Evolutionary conservation across 2,329 filamentous ascomycete genomes (phyloP).

Genomic region (Trichoderma guizhouense): DNA sequence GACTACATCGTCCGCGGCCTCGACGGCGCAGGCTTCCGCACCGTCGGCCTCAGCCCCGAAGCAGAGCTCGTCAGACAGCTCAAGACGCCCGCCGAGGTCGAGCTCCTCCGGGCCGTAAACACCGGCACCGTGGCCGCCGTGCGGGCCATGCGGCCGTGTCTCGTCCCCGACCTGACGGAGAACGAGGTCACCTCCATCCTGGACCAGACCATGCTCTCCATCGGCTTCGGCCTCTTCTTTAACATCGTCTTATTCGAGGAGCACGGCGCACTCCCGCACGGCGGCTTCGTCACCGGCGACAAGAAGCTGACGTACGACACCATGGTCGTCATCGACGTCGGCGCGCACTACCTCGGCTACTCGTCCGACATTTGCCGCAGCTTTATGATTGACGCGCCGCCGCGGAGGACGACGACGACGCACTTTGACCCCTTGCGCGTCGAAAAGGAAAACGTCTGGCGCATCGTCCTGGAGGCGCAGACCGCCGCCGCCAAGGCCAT

Average conservation of each 20-base stretch:
- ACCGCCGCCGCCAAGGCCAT: constrained; percentile 51
- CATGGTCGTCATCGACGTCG: constrained; percentile 55
- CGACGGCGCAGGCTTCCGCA: constrained; percentile 50
- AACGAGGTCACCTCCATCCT: constrained; percentile 55
- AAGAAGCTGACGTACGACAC: constrained; percentile 13
- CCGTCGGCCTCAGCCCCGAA: constrained; percentile 50
- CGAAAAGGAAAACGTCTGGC: constrained; percentile 57
- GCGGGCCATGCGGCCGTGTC: constrained; percentile 52
- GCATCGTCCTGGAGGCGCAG: constrained; percentile 61
- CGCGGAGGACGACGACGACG: constrained; percentile 4
- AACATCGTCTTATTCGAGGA: constrained; percentile 60
- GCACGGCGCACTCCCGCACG: constrained; percentile 51
- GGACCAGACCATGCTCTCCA: constrained; percentile 51
- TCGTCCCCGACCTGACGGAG: constrained; percentile 56
- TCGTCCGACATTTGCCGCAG: constrained; percentile 62
- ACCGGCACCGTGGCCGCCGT: constrained; percentile 61
- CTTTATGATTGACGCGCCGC: constrained; percentile 49
- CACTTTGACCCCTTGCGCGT: constrained; percentile 28
- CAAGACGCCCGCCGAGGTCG: constrained; percentile 55
- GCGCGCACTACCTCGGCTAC: constrained; percentile 59
- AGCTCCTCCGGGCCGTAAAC: constrained; percentile 58
- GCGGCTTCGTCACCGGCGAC: constrained; percentile 46
- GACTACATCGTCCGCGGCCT: constrained; percentile 61
- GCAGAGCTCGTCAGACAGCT: constrained; percentile 58
- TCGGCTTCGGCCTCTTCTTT: constrained; percentile 57